Base-by-base conservation (phyloP, 345 rosid species). In the Salix arbutifolia region DNA sequence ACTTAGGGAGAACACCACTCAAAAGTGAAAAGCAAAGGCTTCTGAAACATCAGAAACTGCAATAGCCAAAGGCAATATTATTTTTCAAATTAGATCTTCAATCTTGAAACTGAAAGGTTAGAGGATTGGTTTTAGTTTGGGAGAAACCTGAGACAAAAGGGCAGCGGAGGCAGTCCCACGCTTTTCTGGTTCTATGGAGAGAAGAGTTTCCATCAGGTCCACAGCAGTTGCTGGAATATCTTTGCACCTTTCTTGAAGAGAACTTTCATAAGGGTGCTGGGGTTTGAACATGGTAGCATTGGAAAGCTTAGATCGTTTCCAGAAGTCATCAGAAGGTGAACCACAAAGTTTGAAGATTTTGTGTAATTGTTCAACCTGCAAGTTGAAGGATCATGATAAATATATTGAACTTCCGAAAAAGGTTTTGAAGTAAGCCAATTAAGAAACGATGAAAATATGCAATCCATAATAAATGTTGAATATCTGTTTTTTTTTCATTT, bases 91-190 rank as follows among this genome's bases (percentile, higher is more conserved):
- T 71, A 35, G 37, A 56, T 38, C 31, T 72, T 52, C 25, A 40
- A 35, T 3, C 30, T 65, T 35, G 52, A 31, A 58, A 52, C 6
- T 38, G 11, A 8, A 53, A 67, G 40, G 61, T 25, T 28, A 42
- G 70, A 23, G 25, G 23, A 67, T 72, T 28, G 74, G 17, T 69
- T 72, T 74, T 5, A 26, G n/a, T 23, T 67, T 30, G 52, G 13
- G 26, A 56, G 26, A 56, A 81, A 91, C 97, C 89, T 86, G 87
- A 25, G 92, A 84, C 85, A 82, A 61, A 46, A 90, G 89, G 23
- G 90, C 90, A 69, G 94, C 86, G 19, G 94, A 89, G 71, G 93
- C 91, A 81, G 94, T 89, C 46, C 94, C 93, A 11, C 93, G 93
- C 65, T 84, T 89, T 67, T 83, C 84, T 0, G 94, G 93, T 77